Evolutionary conservation across 345 rosid genomes (phyloP), one percentile per base, ranked within the genome.

Genomic region (Syzygium oleosum): DNA sequence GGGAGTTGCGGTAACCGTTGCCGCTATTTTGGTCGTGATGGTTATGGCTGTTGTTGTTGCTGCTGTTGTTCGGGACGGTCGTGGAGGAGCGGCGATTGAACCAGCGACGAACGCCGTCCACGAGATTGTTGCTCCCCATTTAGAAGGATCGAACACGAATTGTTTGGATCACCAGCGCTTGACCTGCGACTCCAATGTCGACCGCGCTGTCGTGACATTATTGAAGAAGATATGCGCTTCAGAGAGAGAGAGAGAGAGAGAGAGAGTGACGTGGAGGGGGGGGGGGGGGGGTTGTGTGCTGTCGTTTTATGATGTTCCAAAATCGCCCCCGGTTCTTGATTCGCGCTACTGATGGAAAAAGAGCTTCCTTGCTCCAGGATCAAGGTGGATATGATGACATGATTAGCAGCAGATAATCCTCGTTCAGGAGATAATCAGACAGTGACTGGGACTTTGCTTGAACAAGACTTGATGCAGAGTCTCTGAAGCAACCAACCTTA

Each of bases 31-130:
- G 80, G 80, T 73, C 80, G 49, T 21, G 80, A 19, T 73, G 80
- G 80, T 73, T 34, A 6, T 8, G 80, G 49, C 10, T n/a, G 41
- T 43, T 43, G 46, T 6, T 43, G 46, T 7, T 43, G 46, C 46
- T 43, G 49, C 10, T n/a, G 54, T 56, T 38, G 87, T 7, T 56
- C 15, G 51, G 34, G 83, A 86, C 46, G 3, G 87, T 56, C 63
- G 87, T 84, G 86, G 86, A 51, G 49, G 89, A 61, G 61, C 83
- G 87, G 61, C 87, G 89, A 46, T 88, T 56, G 52, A 88, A 88
- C 89, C 89, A 88, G 84, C 89, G 86, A 43, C 86, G 86, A 52
- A 88, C 87, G 2, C 86, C 89, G 43, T 88, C 86, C 83, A 84
- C 89, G 52, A 88, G 73, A 65, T 52, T 84, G 80, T 86, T 86